Base-by-base conservation (phyloP, 148 eudicot species). In the Nepenthes gracilis region DNA sequence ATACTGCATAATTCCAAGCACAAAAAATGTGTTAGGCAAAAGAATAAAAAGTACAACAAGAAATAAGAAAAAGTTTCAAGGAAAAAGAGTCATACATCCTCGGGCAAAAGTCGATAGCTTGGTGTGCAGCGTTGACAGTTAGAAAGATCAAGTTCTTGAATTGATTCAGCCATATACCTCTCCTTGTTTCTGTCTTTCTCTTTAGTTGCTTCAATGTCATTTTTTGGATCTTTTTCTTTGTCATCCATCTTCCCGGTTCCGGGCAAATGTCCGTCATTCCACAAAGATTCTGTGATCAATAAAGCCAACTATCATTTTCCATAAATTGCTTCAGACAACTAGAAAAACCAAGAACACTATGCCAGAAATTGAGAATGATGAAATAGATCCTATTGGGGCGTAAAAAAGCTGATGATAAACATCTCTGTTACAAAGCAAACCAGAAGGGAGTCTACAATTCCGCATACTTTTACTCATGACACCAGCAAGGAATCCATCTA, bases 401-500 rank as follows among this genome's bases (percentile, higher is more conserved):
- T 5, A 45, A 45, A 45, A 45, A 45, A 11, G 6, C 11, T 5
- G 48, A 45, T 11, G 11, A 45, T 49, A 43, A 69, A 58, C 33
- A 33, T 33, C 14, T 9, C 5, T 5, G 38, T 8, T 12, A 67
- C 15, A 9, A 55, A 32, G 58, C 58, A 55, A 55, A 35, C 36
- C 11, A 6, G 7, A 35, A 35, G 3, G 36, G 10, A 2, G 32
- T 52, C 55, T n/a, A 6, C 9, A 55, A 13, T 32, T 11, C 2
- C 11, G 10, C 58, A 43, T 86, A 93, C 99, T 93, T 83, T 86
- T 86, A 64, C 68, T 79, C 85, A 93, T 82, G 43, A 86, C 89
- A 72, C 95, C 93, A 48, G 90, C 88, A 71, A 94, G 88, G 67
- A 84, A 94, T 70, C 87, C 99, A 75, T 89, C 99, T 94, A 92